phyloP scores from a whole-genome alignment of 176 grass and related monocot species.

The Pontederia paniculata region DNA sequence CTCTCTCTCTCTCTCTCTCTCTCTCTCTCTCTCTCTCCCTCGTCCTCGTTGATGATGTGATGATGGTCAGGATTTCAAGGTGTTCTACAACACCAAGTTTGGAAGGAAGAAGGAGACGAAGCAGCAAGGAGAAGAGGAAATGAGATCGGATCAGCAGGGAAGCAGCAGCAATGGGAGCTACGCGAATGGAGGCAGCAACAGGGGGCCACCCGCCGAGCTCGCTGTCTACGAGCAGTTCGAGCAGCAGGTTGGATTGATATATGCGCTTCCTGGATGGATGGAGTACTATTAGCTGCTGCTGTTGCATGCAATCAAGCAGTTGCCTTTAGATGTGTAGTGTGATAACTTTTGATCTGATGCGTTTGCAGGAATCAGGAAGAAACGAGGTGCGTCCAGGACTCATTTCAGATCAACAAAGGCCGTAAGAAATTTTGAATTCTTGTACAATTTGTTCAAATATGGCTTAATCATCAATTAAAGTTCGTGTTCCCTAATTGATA shows the following conservation, averaged over 20 bases:
- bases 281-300: background rate
- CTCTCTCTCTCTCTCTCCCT: background rate
- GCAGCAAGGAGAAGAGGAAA: constrained; percentile 1
- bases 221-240: constrained; percentile 53
- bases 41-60: background rate
- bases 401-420: background rate
- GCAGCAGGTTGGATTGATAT: constrained; percentile 28
- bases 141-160: background rate
- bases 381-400: background rate
- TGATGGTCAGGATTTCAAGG: constrained; percentile 42
- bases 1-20: background rate
- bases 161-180: constrained; percentile 10
- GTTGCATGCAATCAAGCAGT: background rate
- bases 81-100: constrained; percentile 37
- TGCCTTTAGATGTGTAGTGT: background rate
- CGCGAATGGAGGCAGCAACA: constrained; percentile 13
- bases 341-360: background rate
- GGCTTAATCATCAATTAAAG: background rate
- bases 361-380: background rate
- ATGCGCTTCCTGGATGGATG: too few species aligned
- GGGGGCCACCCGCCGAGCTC: constrained; percentile 23
- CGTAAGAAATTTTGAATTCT: background rate
- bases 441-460: too few species aligned
- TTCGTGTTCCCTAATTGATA: background rate
- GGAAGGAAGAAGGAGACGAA: constrained; percentile 33